Evolutionary conservation across 2,329 filamentous ascomycete species (phyloP).

Genomic region (Colletotrichum shisoi): DNA sequence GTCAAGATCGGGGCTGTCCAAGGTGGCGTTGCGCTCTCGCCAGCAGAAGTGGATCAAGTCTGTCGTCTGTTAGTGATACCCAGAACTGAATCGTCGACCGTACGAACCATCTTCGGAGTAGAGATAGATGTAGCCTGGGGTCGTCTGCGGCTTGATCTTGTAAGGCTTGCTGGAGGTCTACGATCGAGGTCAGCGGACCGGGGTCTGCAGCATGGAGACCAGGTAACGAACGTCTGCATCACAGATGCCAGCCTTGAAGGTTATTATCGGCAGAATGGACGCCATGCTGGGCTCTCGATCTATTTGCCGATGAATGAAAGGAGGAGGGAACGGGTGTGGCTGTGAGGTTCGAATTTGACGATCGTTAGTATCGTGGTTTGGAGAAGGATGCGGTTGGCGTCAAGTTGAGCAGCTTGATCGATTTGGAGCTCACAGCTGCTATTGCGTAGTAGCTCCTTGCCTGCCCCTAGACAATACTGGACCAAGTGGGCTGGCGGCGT

Average conservation of each 20-base stretch:
- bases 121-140: conserved; percentile 88
- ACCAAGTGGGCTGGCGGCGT: conserved; percentile 20
- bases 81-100: background rate
- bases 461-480: conserved; percentile 5
- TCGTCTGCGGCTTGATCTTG: conserved; percentile 76
- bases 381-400: conserved; percentile 24
- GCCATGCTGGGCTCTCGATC: conserved; percentile 57
- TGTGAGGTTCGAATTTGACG: conserved; percentile 3
- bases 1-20: conserved; percentile 81
- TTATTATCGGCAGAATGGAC: conserved; percentile 87
- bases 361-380: conserved; percentile 20
- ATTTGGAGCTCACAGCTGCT: conserved; percentile 31
- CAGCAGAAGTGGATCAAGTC: conserved; percentile 97
- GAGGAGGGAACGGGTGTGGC: background rate
- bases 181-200: conserved; percentile 41
- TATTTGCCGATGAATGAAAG: background rate
- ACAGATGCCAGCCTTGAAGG: conserved; percentile 94
- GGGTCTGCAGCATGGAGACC: conserved; percentile 17
- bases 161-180: conserved; percentile 64
- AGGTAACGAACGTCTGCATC: conserved; percentile 75
- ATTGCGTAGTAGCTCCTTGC: conserved; percentile 39
- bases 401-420: conserved; percentile 33
- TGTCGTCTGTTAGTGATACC: conserved; percentile 46
- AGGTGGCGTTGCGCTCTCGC: conserved; percentile 77
- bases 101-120: conserved; percentile 84